A percentile compares a stretch with the other conserved stretches of the same genome.
Evolutionary conservation across 192 early-diverging fungal species (phyloP).

Genomic region (Coemansia sp.): DNA sequence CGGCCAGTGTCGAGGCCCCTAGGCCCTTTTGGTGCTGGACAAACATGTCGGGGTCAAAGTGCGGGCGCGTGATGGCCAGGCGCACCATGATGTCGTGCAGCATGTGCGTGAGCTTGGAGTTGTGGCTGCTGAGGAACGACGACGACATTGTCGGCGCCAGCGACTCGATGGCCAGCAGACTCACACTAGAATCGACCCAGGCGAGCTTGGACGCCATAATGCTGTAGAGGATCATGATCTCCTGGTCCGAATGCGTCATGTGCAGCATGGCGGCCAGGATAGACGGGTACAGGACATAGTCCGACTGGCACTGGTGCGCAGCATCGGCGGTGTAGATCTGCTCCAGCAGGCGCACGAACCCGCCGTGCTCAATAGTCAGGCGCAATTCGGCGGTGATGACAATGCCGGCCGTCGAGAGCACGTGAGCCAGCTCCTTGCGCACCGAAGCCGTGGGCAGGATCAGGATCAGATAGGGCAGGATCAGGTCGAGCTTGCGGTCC

Average conservation of each 20-base stretch:
- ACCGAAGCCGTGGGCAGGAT: constrained; percentile 72
- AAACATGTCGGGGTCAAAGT: constrained; percentile 49
- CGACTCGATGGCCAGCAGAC: constrained; percentile 44
- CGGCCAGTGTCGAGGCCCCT: constrained; percentile 5
- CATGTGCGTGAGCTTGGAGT: constrained; percentile 44
- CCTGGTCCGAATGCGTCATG: constrained; percentile 40
- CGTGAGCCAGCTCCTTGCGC: constrained; percentile 57
- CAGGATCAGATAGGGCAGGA: constrained; percentile 74
- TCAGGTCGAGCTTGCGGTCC: constrained; percentile 27
- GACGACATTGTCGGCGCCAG: constrained; percentile 37
- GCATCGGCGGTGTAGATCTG: constrained; percentile 41
- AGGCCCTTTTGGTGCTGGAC: constrained; percentile 39
- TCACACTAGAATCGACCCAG: constrained; percentile 44
- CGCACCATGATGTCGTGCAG: constrained; percentile 47
- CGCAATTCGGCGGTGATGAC: constrained; percentile 18
- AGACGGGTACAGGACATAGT: constrained; percentile 48
- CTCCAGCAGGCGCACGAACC: constrained; percentile 36
- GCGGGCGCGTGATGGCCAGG: constrained; percentile 40
- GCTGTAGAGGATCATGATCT: constrained; percentile 43
- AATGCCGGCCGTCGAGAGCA: constrained; percentile 30
- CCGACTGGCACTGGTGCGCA: constrained; percentile 40
- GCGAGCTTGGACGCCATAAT: constrained; percentile 40
- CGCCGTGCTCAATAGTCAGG: constrained; percentile 37
- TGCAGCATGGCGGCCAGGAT: constrained; percentile 45
- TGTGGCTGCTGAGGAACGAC: constrained; percentile 31